Base-by-base conservation (phyloP, 768 basidiomycete genomes). In the Mycena capillaripes region DNA sequence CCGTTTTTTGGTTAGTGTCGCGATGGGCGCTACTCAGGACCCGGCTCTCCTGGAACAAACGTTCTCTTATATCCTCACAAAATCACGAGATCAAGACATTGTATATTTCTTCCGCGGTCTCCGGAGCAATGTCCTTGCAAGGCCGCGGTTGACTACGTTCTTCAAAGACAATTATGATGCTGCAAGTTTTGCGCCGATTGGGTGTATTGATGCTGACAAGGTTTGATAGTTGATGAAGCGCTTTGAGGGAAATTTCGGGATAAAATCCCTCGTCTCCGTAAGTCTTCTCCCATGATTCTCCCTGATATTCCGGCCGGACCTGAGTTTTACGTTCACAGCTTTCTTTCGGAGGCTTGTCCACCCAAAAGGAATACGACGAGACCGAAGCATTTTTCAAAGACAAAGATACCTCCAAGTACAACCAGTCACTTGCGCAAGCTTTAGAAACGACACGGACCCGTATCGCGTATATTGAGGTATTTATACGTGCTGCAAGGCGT, bases 301-400 rank as follows among this genome's bases (percentile, higher is more conserved):
- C 38, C 17, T 56, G 32, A 32, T 11, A 32, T n/a, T 21, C 4
- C 23, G 11, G n/a, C 32, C 5, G 48, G n/a, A n/a, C n/a, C n/a
- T 44, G 55, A 44, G 32, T 48, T 66, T 61, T 5, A 7, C 52
- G 40, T 27, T 42, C 59, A 34, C 71, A 85, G 84, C 75, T 73
- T 63, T 79, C 85, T 3, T 82, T 84, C 79, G 78, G 79, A 30
- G 82, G 82, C 34, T 84, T 97, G 66, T 89, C 92, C n/a, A 90
- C 89, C 25, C 83, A 91, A 72, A 81, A 89, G 69, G 97, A 98
- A 82, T 86, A 88, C 48, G 82, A 90, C 61, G 85, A 84, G 25
- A 86, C 90, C 17, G 86, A 87, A 61, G 87, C 82, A 5, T 97
- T 95, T 87, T 98, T 96, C 86, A 88, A 91, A 90, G 85, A 85